Conservation (phyloP, 139 green algal species). For the Edaphochlamys debaryana region DNA sequence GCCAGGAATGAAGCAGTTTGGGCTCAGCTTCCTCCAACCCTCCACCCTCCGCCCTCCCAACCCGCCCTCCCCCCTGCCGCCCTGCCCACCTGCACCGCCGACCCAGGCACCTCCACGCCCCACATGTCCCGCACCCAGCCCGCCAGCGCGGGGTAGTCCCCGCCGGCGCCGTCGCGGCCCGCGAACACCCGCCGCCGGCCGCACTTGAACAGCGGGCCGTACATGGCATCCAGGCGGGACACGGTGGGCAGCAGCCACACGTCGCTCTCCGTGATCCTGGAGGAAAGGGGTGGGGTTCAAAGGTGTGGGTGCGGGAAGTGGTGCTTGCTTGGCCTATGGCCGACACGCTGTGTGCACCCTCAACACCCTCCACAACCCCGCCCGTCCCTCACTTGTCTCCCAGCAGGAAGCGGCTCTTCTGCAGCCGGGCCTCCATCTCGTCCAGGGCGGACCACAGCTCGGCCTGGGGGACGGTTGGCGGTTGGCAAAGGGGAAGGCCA, state of each 20-base stretch:
- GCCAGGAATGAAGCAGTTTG: too few species aligned
- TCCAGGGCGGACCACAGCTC: constrained; percentile 74
- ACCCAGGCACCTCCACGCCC: constrained; percentile 62
- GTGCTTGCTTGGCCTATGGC: too few species aligned
- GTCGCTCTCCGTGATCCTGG: constrained; percentile 85
- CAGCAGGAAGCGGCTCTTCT: constrained; percentile 73
- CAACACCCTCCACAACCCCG: too few species aligned
- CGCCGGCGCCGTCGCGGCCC: constrained; percentile 49
- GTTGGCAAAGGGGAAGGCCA: too few species aligned
- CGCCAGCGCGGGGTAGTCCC: constrained; percentile 82
- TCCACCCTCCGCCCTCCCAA: too few species aligned
- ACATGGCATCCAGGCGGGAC: constrained; percentile 82
- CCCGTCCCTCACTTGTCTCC: constrained; percentile 75
- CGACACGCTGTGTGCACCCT: too few species aligned
- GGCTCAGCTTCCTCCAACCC: too few species aligned
- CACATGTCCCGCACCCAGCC: constrained; percentile 89
- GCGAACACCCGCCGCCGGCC: constrained; percentile 28
- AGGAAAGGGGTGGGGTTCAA: not conserved
- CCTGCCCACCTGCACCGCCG: constrained; percentile 61
- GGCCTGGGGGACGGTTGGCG: constrained; percentile 47
- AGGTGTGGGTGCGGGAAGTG: too few species aligned
- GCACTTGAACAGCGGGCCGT: constrained; percentile 93
- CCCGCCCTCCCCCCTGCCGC: not conserved
- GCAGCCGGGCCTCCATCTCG: constrained; percentile 72
- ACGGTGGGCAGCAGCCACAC: constrained; percentile 89